Conservation (phyloP, 352 stramenopile genomes). For the Pythium scleroteichum region DNA sequence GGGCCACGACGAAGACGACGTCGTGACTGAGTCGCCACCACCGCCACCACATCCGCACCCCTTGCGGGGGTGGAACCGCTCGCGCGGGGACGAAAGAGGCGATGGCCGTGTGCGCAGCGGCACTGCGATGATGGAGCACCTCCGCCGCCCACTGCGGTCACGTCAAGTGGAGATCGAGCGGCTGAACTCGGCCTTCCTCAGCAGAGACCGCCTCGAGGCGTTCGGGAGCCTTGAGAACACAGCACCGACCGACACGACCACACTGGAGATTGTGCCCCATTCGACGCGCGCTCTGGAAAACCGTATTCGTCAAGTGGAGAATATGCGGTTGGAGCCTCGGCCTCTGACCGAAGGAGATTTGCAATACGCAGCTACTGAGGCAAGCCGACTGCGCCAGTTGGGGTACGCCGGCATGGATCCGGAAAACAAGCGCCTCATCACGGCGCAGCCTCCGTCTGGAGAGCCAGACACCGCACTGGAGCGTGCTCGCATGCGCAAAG, state of each 20-base stretch:
- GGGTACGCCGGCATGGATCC: constrained; percentile 20
- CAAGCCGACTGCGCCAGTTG: constrained; percentile 31
- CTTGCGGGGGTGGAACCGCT: constrained; percentile 32
- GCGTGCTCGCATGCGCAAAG: constrained; percentile 54
- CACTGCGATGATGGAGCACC: constrained; percentile 6
- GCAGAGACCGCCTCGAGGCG: constrained; percentile 14
- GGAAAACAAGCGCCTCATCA: not conserved
- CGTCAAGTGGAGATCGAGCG: constrained; percentile 31
- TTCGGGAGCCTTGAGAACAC: not conserved
- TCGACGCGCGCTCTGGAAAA: constrained; percentile 43
- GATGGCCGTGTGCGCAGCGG: not conserved
- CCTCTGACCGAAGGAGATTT: constrained; percentile 42
- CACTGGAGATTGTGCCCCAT: constrained; percentile 28
- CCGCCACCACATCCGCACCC: constrained; percentile 59
- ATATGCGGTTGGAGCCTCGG: not conserved
- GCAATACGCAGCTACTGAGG: constrained; percentile 54
- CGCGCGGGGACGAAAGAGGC: constrained; percentile 5
- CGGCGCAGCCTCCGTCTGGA: constrained; percentile 6
- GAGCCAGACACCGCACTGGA: constrained; percentile 34
- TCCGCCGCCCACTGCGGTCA: constrained; percentile 14
- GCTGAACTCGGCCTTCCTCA: constrained; percentile 59
- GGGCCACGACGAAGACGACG: constrained; percentile 29
- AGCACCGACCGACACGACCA: not conserved
- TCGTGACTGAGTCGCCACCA: constrained; percentile 34
- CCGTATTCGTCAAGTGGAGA: constrained; percentile 28